Conservation (phyloP, 345 rosid genomes). For the Toxicodendron radicans region DNA sequence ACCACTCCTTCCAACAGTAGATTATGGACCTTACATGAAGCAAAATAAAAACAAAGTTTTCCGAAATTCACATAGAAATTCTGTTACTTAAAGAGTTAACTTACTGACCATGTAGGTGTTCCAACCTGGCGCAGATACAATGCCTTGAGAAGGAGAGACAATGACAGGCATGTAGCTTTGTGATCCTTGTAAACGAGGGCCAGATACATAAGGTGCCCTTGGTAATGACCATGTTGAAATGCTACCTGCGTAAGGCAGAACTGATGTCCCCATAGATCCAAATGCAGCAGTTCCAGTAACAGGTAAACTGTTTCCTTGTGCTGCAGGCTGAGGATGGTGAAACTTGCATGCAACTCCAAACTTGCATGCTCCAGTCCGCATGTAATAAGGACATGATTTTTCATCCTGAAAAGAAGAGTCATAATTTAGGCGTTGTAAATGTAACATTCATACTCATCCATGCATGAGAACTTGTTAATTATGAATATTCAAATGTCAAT, state of each 20-base stretch:
- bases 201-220: constrained; percentile 49
- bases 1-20: neutral
- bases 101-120: constrained; percentile 61
- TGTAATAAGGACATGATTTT: constrained; percentile 75
- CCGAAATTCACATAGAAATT: constrained; percentile 9
- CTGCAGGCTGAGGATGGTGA: constrained; percentile 78
- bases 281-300: constrained; percentile 40
- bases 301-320: constrained; percentile 34
- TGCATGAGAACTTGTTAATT: neutral
- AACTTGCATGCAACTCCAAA: constrained; percentile 83
- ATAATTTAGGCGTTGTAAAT: constrained; percentile 1
- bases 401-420: constrained; percentile 47
- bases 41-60: neutral
- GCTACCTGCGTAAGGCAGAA: constrained; percentile 51
- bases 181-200: constrained; percentile 46
- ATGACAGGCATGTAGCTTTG: constrained; percentile 58
- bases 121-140: constrained; percentile 65
- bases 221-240: constrained; percentile 55
- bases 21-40: neutral
- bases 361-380: constrained; percentile 75
- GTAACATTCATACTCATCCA: neutral
- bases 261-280: constrained; percentile 41
- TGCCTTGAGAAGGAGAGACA: constrained; percentile 59
- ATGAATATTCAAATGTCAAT: neutral
- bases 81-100: constrained; percentile 12